A percentile compares a stretch with the other conserved stretches of the same genome.
Conservation (phyloP, 2,329 filamentous ascomycete species). For the Graphium sp. region DNA sequence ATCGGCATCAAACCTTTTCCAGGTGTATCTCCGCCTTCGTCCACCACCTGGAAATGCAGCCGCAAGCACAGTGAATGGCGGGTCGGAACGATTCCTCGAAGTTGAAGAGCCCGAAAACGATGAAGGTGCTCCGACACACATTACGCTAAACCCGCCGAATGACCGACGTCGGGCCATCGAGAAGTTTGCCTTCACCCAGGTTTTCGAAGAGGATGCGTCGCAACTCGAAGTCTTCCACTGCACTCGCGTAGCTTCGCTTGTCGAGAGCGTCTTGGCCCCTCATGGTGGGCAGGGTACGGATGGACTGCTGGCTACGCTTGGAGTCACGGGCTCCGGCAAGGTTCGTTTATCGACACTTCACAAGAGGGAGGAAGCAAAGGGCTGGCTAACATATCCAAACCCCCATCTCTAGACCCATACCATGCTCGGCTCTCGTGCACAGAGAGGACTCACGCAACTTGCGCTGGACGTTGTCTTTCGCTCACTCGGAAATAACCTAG, state of each 20-base stretch:
- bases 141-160: constrained; percentile 64
- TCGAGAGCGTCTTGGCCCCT: constrained; percentile 65
- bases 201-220: constrained; percentile 73
- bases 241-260: constrained; percentile 55
- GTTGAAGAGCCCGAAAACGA: constrained; percentile 44
- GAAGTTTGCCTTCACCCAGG: constrained; percentile 83
- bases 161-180: constrained; percentile 82
- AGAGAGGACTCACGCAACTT: constrained; percentile 84
- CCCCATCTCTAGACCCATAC: constrained; percentile 60
- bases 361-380: not conserved
- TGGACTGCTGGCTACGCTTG: constrained; percentile 77
- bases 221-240: constrained; percentile 80
- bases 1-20: constrained; percentile 48
- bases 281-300: constrained; percentile 67
- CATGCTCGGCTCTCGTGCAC: constrained; percentile 72
- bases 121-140: constrained; percentile 41
- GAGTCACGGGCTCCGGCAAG: constrained; percentile 93
- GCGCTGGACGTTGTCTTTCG: constrained; percentile 79
- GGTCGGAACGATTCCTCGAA: constrained; percentile 55
- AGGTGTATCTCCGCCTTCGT: constrained; percentile 77
- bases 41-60: constrained; percentile 35
- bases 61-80: constrained; percentile 5
- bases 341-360: constrained; percentile 25
- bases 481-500: constrained; percentile 57
- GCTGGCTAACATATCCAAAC: not conserved